Evolutionary conservation across 768 basidiomycete species (phyloP), one percentile per base, ranked within the genome.

Genomic region (Suillus americanus): DNA sequence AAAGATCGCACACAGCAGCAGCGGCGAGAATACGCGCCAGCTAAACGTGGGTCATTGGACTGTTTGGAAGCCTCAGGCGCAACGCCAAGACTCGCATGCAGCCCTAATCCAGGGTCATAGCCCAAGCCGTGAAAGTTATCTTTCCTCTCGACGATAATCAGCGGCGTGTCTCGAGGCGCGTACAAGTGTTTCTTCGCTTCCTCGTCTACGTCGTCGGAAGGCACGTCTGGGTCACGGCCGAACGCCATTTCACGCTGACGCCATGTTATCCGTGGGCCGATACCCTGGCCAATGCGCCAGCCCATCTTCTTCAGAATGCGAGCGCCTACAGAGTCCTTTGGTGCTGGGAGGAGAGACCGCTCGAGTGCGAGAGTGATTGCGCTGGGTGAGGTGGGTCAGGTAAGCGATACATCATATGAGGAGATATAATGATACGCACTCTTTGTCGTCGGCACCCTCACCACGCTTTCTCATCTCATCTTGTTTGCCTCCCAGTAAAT

Each of bases 261-360:
- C 67, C 90, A 84, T 5, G 93, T 87, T 37, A 99, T 81, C 13
- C 97, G 86, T 5, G 96, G 95, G 0, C 97, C 97, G 23, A 99
- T 87, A 14, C 97, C 97, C 77, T 96, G 95, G 1, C 96, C 97
- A 0, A 88, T 77, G 48, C 90, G 82, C 97, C 97, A 98, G 0
- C 97, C 97, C 90, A 98, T 95, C 78, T 94, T 96, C 79, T 89
- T 90, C 62, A 99, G 83, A 8, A 99, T 87, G 41, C 87, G 87
- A 3, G 92, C 89, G 0, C 97, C 97, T 33, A 88, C 83, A 3
- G 94, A 94, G 65, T 94, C 89, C 28, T 87, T 85, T 0, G 92
- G 85, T 2, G 92, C 79, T 9, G 92, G 90, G 16, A 91, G 82
- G 46, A 97, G 80, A 1, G 91, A 82, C 1, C 83, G 78, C 67